Evolutionary conservation across 257 asterid genomes (phyloP), one percentile per base, ranked within the genome.

Genomic region (Solanum sitiens): DNA sequence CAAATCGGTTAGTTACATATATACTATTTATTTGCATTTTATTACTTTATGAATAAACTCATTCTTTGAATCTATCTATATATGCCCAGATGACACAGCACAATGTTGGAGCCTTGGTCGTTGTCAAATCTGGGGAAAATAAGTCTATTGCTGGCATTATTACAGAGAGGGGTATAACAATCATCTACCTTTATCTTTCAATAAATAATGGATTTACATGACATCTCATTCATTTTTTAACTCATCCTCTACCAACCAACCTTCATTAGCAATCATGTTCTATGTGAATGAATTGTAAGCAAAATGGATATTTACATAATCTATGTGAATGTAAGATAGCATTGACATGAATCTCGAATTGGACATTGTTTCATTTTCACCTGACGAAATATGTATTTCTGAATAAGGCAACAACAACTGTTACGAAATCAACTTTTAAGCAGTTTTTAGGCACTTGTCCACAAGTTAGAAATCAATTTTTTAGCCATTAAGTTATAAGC

Each of bases 101-200:
- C 95, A 97, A 97, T 90, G 99, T 97, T 68, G 99, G 99, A 90
- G 99, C 99, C 86, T 92, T 97, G 91, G 99, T 97, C 72, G 99
- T 97, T 8, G 98, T 97, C 83, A 97, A 95, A 90, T 96, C 99
- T 14, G 98, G 98, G 87, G 98, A 93, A 86, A 91, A 93, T 87
- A 94, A 90, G 71, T 90, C 98, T 1, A 85, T 97, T 89, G 98
- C 99, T 47, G 99, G 99, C 67, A 97, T 97, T 86, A 92, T 92
- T 86, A 91, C 95, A 3, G 94, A 93, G 85, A 90, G 95, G 91
- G 95, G 95, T 93, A 91, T 37, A 3, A 47, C 42, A 80, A 30
- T 77, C 39, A 25, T 50, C 37, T 80, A 39, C 23, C 39, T 27
- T 21, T 27, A 79, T 27, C 27, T 16, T 47, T 16, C 67, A 45